phyloP scores from a whole-genome alignment of 306 rosid genomes.

The Cucurbita pepo region DNA sequence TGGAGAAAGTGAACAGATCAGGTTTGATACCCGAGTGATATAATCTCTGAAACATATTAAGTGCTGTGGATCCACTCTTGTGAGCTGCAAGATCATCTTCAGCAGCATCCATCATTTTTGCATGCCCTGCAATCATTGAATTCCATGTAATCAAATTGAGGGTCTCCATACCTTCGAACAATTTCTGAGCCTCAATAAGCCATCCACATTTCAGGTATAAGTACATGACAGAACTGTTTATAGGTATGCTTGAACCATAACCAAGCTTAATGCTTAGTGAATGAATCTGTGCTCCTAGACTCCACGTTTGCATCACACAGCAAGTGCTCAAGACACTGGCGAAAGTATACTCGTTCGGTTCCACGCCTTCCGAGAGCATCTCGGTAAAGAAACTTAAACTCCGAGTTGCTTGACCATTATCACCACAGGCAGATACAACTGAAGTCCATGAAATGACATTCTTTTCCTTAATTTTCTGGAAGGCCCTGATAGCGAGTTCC shows the following conservation, averaged over 20 bases:
- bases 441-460: conserved; percentile 82
- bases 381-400: conserved; percentile 43
- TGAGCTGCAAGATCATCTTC: conserved; percentile 42
- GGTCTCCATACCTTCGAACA: conserved; percentile 41
- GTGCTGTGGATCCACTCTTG: conserved; percentile 55
- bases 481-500: conserved; percentile 38
- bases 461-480: conserved; percentile 40
- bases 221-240: conserved; percentile 52
- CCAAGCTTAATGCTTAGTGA: conserved; percentile 47
- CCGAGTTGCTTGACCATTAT: conserved; percentile 38
- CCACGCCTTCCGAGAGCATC: conserved; percentile 41
- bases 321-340: conserved; percentile 59
- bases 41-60: conserved; percentile 36
- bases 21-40: conserved; percentile 47
- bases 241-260: conserved; percentile 30
- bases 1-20: conserved; percentile 66
- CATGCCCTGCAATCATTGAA: conserved; percentile 73
- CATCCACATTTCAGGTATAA: conserved; percentile 61
- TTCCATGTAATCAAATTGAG: conserved; percentile 68
- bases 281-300: conserved; percentile 54
- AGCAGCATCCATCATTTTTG: conserved; percentile 50
- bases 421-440: conserved; percentile 54
- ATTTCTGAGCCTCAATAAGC: conserved; percentile 40
- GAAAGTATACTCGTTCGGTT: conserved; percentile 68
- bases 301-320: conserved; percentile 33